Evolutionary conservation across 1,284 basidiomycete genomes (phyloP).

Genomic region (Tilletia caries): DNA sequence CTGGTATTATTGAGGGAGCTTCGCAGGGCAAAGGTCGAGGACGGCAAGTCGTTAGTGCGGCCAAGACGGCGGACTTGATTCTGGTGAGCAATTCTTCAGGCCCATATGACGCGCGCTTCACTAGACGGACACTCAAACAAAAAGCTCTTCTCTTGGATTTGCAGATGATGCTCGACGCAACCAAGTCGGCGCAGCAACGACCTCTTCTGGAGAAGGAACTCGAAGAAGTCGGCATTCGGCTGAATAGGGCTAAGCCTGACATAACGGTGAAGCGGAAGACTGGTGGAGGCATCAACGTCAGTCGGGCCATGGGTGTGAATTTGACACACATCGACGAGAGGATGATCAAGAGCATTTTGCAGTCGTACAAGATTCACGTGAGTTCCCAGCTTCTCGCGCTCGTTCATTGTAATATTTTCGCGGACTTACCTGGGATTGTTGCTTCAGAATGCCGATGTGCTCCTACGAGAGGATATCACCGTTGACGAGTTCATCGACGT

Average conservation of each 20-base stretch:
- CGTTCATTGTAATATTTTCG: too few relatives aligned
- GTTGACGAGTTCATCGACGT: slow-evolving; percentile 98
- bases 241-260: slow-evolving; percentile 86
- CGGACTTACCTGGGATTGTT: neutral
- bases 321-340: slow-evolving; percentile 92
- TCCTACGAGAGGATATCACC: slow-evolving; percentile 62
- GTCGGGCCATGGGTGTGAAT: slow-evolving; percentile 63
- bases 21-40: slow-evolving; percentile 76
- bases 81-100: slow-evolving; percentile 22
- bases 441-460: slow-evolving; percentile 39
- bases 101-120: neutral
- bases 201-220: slow-evolving; percentile 83
- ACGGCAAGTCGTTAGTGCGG: slow-evolving; percentile 76
- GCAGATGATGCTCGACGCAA: slow-evolving; percentile 84
- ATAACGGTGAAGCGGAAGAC: slow-evolving; percentile 68
- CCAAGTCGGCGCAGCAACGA: slow-evolving; percentile 90
- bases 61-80: slow-evolving; percentile 93
- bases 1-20: slow-evolving; percentile 96
- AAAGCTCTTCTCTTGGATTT: neutral
- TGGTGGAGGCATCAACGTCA: slow-evolving; percentile 73
- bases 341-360: slow-evolving; percentile 84
- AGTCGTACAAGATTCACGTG: slow-evolving; percentile 50
- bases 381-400: neutral
- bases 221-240: slow-evolving; percentile 89
- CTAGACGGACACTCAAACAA: neutral